phyloP scores from a whole-genome alignment of 345 rosid genomes.

The Schrenkiella parvula region DNA sequence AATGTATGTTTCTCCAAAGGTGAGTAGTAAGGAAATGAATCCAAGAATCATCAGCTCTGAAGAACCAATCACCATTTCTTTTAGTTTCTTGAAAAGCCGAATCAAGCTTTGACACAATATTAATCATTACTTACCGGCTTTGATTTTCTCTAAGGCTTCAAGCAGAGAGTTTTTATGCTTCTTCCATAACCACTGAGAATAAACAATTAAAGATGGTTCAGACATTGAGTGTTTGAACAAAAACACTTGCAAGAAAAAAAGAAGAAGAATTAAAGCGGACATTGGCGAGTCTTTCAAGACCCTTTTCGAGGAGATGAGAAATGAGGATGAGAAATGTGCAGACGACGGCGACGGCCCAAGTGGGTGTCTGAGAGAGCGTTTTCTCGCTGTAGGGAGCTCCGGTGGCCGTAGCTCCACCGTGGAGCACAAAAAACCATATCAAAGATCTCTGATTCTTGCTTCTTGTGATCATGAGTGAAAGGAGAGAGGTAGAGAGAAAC shows the following conservation, averaged over 20 bases:
- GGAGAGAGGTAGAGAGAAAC: neutral
- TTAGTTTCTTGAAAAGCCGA: neutral
- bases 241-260: neutral
- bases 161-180: slow-evolving; percentile 69
- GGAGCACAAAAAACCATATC: slow-evolving; percentile 20
- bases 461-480: slow-evolving; percentile 31
- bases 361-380: slow-evolving; percentile 71
- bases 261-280: slow-evolving; percentile 14
- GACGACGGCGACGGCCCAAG: slow-evolving; percentile 89
- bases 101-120: no score
- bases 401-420: slow-evolving; percentile 1
- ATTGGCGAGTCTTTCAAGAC: slow-evolving; percentile 67
- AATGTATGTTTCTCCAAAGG: slow-evolving; percentile 68
- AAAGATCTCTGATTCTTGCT: slow-evolving; percentile 2
- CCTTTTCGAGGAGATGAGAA: slow-evolving; percentile 61
- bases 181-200: slow-evolving; percentile 72
- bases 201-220: slow-evolving; percentile 2
- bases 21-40: slow-evolving; percentile 80
- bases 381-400: slow-evolving; percentile 34
- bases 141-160: slow-evolving; percentile 83
- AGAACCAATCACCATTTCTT: no score
- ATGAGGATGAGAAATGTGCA: slow-evolving; percentile 70
- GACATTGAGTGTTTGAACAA: neutral
- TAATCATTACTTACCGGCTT: slow-evolving; percentile 49
- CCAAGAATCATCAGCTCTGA: slow-evolving; percentile 92